Evolutionary conservation across 1,139 yeast genomes (phyloP), one percentile per base, ranked within the genome.

Genomic region (Yamadazyma taylorii): DNA sequence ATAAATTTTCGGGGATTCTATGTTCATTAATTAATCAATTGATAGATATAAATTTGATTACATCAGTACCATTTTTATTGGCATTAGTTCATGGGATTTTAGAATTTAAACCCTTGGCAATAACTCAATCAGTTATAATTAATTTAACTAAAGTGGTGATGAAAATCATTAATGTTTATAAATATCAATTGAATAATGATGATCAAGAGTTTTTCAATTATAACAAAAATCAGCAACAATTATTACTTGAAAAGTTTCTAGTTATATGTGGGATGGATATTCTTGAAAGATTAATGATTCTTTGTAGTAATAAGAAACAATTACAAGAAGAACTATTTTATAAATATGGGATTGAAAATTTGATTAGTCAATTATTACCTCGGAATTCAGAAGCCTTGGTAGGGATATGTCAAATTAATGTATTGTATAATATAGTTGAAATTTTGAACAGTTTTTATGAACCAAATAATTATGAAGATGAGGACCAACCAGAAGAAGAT

Each of bases 51-150:
- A 55, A 63, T 5, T 54, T 48, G 5, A 48, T 69, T 4, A 42
- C 69, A 2, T 50, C 78, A 1, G 64, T 79, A 1, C 87, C 88
- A 2, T 79, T 79, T 52, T 45, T 82, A 13, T 52, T 81, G 2
- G 63, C 81, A 1, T 51, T 81, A 26, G 60, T 81, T 33, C 74
- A 77, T 44, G 77, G 78, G 37, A 52, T 79, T 1, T 56, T 81
- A 10, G 66, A 60, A 30, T 82, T 78, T 53, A 66, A 82, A 43
- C 79, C 84, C 0, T 70, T 75, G 35, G 87, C 87, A 0, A 65
- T 79, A 5, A 61, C 60, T 25, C 52, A 56, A 21, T 40, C 53
- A 3, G 58, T 77, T 38, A 48, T 61, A 36, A 22, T 43, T 12
- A 30, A 36, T 3, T 40, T 66, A 26, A 41, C 61, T 5, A 41